These are phyloP conservation scores for Fennellomyces sp. DNA, from an alignment of 371 early-diverging fungal species.

Conservation along the genomic window DNA sequence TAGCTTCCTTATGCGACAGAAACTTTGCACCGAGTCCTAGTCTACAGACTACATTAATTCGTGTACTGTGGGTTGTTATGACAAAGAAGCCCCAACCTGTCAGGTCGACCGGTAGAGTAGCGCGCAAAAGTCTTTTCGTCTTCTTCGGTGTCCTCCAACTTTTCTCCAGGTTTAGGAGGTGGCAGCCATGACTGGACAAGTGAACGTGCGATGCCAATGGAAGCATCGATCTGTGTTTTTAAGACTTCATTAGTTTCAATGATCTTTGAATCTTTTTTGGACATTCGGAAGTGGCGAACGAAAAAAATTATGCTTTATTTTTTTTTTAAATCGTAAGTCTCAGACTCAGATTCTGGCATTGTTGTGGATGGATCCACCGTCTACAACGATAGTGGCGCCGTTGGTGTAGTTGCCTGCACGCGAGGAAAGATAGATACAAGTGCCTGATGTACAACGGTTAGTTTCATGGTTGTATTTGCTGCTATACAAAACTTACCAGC, in stretches of 20 bases:
- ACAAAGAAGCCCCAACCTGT: slow-evolving; percentile 29
- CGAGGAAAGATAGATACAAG: slow-evolving; percentile 78
- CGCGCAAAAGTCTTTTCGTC: slow-evolving; percentile 24
- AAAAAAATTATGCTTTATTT: too few species aligned
- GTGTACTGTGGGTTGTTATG: not conserved
- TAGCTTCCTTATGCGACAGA: slow-evolving; percentile 60
- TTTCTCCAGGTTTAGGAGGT: slow-evolving; percentile 37
- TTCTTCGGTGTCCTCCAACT: slow-evolving; percentile 34
- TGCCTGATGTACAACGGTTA: not conserved
- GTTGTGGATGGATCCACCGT: slow-evolving; percentile 72
- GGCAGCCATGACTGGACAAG: slow-evolving; percentile 52
- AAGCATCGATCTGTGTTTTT: slow-evolving; percentile 53
- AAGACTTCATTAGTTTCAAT: slow-evolving; percentile 44
- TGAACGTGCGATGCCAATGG: slow-evolving; percentile 43
- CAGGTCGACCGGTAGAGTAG: slow-evolving; percentile 51
- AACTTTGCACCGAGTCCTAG: slow-evolving; percentile 64
- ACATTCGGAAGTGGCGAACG: not conserved
- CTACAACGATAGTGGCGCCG: slow-evolving; percentile 81
- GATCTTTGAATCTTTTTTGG: slow-evolving; percentile 7
- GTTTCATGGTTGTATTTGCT: not conserved
- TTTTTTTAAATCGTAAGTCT: too few species aligned
- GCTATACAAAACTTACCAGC: slow-evolving; percentile 61
- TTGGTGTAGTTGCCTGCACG: slow-evolving; percentile 83
- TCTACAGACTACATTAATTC: slow-evolving; percentile 21
- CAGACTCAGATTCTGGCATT: slow-evolving; percentile 1